Evolutionary conservation across 2,329 filamentous ascomycete genomes (phyloP).

Genomic region (Plenodomus tracheiphilus): DNA sequence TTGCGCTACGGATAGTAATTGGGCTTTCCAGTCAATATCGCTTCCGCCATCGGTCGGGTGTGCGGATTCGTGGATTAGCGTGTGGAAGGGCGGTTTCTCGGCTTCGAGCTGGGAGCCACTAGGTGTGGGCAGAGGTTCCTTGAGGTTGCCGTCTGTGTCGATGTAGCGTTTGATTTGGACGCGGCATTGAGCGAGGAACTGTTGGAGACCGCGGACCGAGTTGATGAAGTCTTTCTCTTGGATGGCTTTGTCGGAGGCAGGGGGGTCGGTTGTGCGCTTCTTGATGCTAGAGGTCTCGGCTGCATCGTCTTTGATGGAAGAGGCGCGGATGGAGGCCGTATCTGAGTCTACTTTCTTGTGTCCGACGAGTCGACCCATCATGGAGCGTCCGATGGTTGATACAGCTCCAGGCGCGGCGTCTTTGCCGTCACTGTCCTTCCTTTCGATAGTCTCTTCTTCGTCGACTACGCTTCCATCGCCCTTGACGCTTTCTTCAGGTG

Average conservation of each 20-base stretch:
- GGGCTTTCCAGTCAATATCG: slow-evolving; percentile 65
- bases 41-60: slow-evolving; percentile 10
- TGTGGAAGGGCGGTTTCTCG: slow-evolving; percentile 48
- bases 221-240: slow-evolving; percentile 82
- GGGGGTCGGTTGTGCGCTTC: slow-evolving; percentile 50
- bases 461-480: slow-evolving; percentile 45
- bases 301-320: slow-evolving; percentile 58
- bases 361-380: slow-evolving; percentile 54
- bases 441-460: slow-evolving; percentile 33
- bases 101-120: slow-evolving; percentile 44
- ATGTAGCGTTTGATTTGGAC: slow-evolving; percentile 64
- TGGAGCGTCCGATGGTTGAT: slow-evolving; percentile 41
- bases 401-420: slow-evolving; percentile 29
- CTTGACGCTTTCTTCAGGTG: slow-evolving; percentile 60
- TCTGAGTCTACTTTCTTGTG: slow-evolving; percentile 54
- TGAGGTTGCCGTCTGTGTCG: slow-evolving; percentile 61
- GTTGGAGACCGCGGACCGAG: slow-evolving; percentile 80
- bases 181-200: slow-evolving; percentile 86
- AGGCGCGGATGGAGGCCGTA: slow-evolving; percentile 59
- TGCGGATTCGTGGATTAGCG: slow-evolving; percentile 43
- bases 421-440: slow-evolving; percentile 19
- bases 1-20: slow-evolving; percentile 74
- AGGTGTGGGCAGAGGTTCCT: slow-evolving; percentile 58
- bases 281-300: slow-evolving; percentile 62
- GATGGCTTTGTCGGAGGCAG: slow-evolving; percentile 53